Base-by-base conservation (phyloP, 768 basidiomycete genomes). In the Boletus sp. region DNA sequence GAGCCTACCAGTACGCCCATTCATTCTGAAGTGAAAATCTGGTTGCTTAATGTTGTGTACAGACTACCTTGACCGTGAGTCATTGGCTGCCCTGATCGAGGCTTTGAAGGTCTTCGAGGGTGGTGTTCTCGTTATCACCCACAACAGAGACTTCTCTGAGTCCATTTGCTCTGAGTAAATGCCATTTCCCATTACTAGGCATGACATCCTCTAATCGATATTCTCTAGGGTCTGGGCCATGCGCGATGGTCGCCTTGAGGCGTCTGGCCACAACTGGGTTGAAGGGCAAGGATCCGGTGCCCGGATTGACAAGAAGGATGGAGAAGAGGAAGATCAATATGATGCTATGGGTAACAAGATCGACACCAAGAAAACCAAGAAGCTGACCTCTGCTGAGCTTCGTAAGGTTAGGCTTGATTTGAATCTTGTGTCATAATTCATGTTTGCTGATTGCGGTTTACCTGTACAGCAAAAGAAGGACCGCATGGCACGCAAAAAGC, bases 51-150 rank as follows among this genome's bases (percentile, higher is more conserved):
- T 33, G 47, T 45, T 39, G 46, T 44, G 5, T 58, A 36, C 68
- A 88, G 89, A 99, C 83, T 99, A 98, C 82, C 87, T 99, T 75
- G 97, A 98, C 81, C 92, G 97, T 74, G 97, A 99, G 78, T 99
- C 97, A 63, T 87, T 99, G 67, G 97, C 97, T 65, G 97, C 97
- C 36, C 87, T 99, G 75, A 99, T 99, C 71, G 90, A 94, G 67
- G 97, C 96, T 9, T 85, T 99, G 78, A 97, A 98, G 85, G 82
- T 83, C 74, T 98, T 98, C 77, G 94, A 96, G 77, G 97, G 96
- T 74, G 96, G 96, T 87, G 94, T 97, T 59, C 89, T 97, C 71
- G 79, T 97, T 73, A 97, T 98, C 69, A 97, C 95, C 52, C 95
- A 97, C 86, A 94, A 95, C 81, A 87, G 91, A 59, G 95, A 98